Evolutionary conservation across 148 eudicot species (phyloP), one percentile per base, ranked within the genome.

Genomic region (Diospyros lotus): DNA sequence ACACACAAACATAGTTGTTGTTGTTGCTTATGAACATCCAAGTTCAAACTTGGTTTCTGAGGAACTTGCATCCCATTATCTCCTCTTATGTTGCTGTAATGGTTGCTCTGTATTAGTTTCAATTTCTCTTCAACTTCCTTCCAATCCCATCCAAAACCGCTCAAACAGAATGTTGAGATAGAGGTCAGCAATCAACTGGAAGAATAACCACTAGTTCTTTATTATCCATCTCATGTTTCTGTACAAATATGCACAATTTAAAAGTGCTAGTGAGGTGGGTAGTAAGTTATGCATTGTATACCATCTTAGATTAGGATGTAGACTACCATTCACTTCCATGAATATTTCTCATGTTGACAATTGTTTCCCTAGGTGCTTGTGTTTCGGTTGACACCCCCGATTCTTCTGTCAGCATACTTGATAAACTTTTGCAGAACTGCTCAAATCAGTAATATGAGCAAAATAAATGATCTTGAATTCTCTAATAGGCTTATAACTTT

Each of bases 341-440:
- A 39, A 58, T 74, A 8, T 50, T 61, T 65, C 58, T 68, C 65
- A 74, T 48, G 60, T 48, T 73, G 58, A 68, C 58, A 60, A 76
- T 75, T 4, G 45, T 77, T 58, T 73, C 78, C 70, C 42, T 56
- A 18, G 73, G 74, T n/a, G 48, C 68, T 73, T 72, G 72, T 58
- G 74, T 68, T 53, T 28, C 48, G 12, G 84, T 54, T 46, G 77
- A 72, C 17, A 64, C n/a, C 60, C 63, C 43, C 59, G 85, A 60
- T 79, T 80, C 82, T 63, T 80, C 79, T 52, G 68, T 68, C 58
- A 88, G 86, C 80, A 83, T 71, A 69, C 72, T 82, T 17, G 85
- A 81, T 73, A 88, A 80, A 64, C 87, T 83, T 66, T 56, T 68
- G 79, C 91, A 88, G 81, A 88, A 88, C 91, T 88, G 87, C 67